A percentile compares a stretch with the other conserved stretches of the same genome.
phyloP scores from a whole-genome alignment of 768 basidiomycete genomes.

The Crassisporium funariophilum region DNA sequence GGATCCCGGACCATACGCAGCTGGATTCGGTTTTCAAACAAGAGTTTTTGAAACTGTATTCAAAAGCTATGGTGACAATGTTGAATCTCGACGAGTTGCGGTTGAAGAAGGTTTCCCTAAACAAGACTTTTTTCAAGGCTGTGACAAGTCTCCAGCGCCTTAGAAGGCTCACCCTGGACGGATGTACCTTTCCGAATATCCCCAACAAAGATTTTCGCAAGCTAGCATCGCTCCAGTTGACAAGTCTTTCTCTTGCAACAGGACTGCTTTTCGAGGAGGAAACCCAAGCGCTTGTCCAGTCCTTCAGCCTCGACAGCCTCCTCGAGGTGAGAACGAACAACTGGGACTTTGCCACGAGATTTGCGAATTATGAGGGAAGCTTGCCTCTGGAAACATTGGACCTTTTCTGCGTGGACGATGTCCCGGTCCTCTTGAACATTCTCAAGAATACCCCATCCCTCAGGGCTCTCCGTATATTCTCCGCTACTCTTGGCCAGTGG shows the following conservation, averaged over 20 bases:
- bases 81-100: neutral
- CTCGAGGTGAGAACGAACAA: neutral
- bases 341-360: neutral
- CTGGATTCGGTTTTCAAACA: neutral
- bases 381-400: neutral
- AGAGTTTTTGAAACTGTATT: neutral
- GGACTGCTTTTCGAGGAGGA: neutral
- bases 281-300: neutral
- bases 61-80: neutral
- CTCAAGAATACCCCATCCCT: neutral
- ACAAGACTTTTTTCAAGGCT: neutral
- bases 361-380: neutral
- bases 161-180: neutral
- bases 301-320: neutral
- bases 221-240: neutral
- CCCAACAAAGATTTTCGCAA: neutral
- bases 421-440: neutral
- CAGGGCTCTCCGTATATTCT: neutral
- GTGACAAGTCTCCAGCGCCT: neutral
- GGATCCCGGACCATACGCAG: neutral
- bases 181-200: neutral
- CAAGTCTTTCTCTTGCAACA: neutral
- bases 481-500: neutral
- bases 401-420: neutral
- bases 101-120: neutral